Evolutionary conservation across 2,329 filamentous ascomycete genomes (phyloP).

Genomic region (Ceratocystiopsis minuta): DNA sequence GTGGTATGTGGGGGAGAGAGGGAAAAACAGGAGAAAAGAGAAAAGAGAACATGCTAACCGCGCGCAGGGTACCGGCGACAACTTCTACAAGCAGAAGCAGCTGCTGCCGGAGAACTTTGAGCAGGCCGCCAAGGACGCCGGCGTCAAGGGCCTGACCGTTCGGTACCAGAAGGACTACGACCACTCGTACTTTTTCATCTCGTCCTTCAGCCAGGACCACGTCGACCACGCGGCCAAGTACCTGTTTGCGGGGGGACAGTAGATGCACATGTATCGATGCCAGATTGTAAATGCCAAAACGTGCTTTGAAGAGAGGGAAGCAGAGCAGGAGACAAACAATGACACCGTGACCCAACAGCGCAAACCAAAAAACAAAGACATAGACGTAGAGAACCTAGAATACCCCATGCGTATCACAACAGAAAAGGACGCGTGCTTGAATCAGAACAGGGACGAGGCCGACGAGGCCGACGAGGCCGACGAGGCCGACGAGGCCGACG

Average conservation of each 20-base stretch:
- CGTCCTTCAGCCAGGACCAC: slow-evolving; percentile 77
- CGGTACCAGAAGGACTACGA: slow-evolving; percentile 86
- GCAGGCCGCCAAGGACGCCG: slow-evolving; percentile 57
- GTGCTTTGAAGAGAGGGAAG: slow-evolving; percentile 10
- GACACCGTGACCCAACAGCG: neutral
- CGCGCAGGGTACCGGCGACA: slow-evolving; percentile 66
- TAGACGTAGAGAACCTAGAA: neutral
- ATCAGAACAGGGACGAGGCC: neutral
- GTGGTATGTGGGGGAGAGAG: too few species aligned
- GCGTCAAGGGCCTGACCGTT: slow-evolving; percentile 54
- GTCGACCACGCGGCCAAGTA: slow-evolving; percentile 83
- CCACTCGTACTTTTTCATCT: slow-evolving; percentile 95
- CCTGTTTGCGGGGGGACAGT: slow-evolving; percentile 20
- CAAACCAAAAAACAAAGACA: neutral
- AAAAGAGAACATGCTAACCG: too few species aligned
- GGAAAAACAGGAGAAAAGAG: too few species aligned
- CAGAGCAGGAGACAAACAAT: neutral
- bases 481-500: neutral
- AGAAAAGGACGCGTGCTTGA: slow-evolving; percentile 1
- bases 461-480: neutral
- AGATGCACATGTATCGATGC: too few species aligned
- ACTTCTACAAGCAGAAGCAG: slow-evolving; percentile 91
- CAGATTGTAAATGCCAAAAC: too few species aligned
- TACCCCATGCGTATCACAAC: neutral
- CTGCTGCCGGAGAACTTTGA: slow-evolving; percentile 86